Evolutionary conservation across 1,284 basidiomycete species (phyloP).

Genomic region (Peniophora sp.): DNA sequence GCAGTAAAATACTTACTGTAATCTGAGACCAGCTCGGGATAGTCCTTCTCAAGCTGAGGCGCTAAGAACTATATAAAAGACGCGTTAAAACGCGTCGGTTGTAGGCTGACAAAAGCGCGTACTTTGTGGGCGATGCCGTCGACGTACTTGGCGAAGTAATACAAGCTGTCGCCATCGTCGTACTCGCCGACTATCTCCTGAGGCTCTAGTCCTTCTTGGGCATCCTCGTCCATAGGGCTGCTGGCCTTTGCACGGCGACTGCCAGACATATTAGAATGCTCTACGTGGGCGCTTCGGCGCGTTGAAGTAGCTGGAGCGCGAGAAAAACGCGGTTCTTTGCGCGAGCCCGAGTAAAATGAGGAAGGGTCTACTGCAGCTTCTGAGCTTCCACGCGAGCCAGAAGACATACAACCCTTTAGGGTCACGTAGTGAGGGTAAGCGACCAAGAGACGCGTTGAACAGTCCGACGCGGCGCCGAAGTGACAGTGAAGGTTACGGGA

Average conservation of each 20-base stretch:
- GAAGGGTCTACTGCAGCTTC: too few relatives aligned
- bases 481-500: too few relatives aligned
- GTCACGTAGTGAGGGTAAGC: too few relatives aligned
- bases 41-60: conserved; percentile 8
- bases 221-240: conserved; percentile 13
- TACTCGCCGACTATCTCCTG: conserved; percentile 52
- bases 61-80: conserved; percentile 16
- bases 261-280: not conserved
- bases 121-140: conserved; percentile 60
- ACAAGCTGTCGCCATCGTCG: conserved; percentile 26
- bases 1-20: conserved; percentile 31
- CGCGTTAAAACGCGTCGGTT: conserved; percentile 9
- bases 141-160: conserved; percentile 52
- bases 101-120: conserved; percentile 10
- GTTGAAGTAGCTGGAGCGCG: conserved; percentile 3
- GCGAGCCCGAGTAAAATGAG: too few relatives aligned
- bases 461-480: too few relatives aligned
- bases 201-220: conserved; percentile 10
- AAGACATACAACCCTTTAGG: too few relatives aligned
- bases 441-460: too few relatives aligned
- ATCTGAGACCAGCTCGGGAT: conserved; percentile 36
- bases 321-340: not conserved
- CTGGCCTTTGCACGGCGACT: too few relatives aligned
- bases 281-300: conserved; percentile 8
- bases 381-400: too few relatives aligned